Evolutionary conservation across 768 basidiomycete genomes (phyloP).

Genomic region (Pulveroboletus sp.): DNA sequence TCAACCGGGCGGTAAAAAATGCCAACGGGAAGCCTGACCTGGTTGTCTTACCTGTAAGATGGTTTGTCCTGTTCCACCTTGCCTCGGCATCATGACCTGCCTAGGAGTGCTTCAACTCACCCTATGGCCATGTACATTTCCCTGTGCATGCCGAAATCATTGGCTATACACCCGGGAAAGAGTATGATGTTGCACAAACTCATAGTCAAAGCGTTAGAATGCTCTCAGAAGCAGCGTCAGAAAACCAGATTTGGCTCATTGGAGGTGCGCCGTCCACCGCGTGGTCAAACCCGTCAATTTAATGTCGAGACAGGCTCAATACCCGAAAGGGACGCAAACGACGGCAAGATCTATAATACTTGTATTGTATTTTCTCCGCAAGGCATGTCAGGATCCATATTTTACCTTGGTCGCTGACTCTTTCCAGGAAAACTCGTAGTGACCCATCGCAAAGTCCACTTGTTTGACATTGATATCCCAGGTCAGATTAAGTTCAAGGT

Average conservation of each 20-base stretch:
- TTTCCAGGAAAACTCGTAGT: constrained; percentile 78
- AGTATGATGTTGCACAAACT: constrained; percentile 54
- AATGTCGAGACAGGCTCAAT: constrained; percentile 70
- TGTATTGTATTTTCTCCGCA: constrained; percentile 86
- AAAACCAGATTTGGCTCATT: constrained; percentile 82
- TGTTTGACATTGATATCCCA: constrained; percentile 97
- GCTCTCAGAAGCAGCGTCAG: constrained; percentile 78
- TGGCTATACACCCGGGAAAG: constrained; percentile 52
- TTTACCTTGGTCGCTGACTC: not conserved
- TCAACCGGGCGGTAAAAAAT: constrained; percentile 61
- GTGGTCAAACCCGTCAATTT: not conserved
- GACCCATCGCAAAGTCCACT: constrained; percentile 89
- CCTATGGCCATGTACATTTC: constrained; percentile 79
- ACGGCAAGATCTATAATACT: constrained; percentile 85
- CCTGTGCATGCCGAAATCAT: constrained; percentile 83
- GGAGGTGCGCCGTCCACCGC: constrained; percentile 57
- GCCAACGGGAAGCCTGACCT: constrained; percentile 59
- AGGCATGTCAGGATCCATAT: constrained; percentile 38
- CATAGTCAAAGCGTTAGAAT: constrained; percentile 77
- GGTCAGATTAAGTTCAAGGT: constrained; percentile 91
- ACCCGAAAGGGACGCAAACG: constrained; percentile 69
- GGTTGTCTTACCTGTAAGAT: constrained; percentile 78
- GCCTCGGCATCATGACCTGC: not conserved
- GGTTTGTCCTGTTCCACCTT: not conserved
- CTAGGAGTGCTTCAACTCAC: constrained; percentile 88